Base-by-base conservation (phyloP, 2,329 filamentous ascomycete genomes). In the Cryphonectria naterciae region DNA sequence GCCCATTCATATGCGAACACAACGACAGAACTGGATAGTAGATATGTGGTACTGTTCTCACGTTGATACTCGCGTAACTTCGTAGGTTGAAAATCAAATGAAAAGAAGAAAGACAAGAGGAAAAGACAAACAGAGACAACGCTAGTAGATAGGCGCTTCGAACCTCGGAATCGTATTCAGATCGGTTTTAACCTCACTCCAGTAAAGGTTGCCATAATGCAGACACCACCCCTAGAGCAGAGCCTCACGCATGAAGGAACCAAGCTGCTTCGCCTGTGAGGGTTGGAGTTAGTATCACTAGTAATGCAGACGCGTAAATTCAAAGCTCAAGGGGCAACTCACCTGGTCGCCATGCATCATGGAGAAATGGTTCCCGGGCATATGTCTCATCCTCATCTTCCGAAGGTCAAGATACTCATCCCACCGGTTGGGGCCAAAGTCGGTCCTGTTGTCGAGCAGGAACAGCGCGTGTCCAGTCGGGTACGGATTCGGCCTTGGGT, bases 281-380 rank as follows among this genome's bases (percentile, higher is more conserved):
- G 15, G 46, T 49, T 1, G 10, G n/a, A 4, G 19, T 74, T 70
- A 74, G 69, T 17, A 56, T 39, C n/a, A 41, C 22, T 13, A 11
- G 13, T 46, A n/a, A 4, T 8, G 35, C 49, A 3, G 17, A 41
- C 17, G 19, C 32, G 32, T 4, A 32, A 32, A 22, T 32, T 15
- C 8, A 41, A 13, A 39, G n/a, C 4, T 10, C 17, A 15, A 2
- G 32, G 6, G 7, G 19, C n/a, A 32, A 79, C 81, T 74, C 74
- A 83, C 81, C 70, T 80, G 68, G 4, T 83, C 78, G 73, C 88
- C 89, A 79, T 91, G 89, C 90, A 93, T 93, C 91, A 93, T 93
- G 28, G 86, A 89, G 81, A 93, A 93, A 81, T 93, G 91, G 76
- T 93, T 92, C 2, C 90, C 91, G 22, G 87, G 88, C 88, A 92